phyloP scores from a whole-genome alignment of 176 grass and related monocot species.

The Hsuehochloa calcarea region DNA sequence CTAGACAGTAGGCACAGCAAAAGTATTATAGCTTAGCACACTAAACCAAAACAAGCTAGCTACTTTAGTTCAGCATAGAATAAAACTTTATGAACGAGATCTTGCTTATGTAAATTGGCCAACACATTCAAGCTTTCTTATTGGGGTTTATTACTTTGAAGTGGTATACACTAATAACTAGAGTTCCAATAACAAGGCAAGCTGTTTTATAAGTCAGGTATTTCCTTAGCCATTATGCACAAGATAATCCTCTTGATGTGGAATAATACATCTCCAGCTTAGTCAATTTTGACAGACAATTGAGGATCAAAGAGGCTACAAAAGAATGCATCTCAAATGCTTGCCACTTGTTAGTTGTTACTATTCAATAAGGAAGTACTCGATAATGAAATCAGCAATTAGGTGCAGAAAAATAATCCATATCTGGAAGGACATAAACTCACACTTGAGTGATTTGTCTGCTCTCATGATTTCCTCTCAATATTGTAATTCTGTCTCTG shows the following conservation, averaged over 20 bases:
- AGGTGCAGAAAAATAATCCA: background rate
- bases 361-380: background rate
- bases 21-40: background rate
- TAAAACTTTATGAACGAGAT: background rate
- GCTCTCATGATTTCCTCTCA: slow-evolving; percentile 98
- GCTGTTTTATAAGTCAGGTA: background rate
- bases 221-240: background rate
- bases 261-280: slow-evolving; percentile 19
- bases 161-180: background rate
- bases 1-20: background rate
- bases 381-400: background rate
- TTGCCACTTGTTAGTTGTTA: background rate
- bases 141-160: background rate
- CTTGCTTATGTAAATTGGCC: background rate
- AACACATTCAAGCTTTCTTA: background rate
- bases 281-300: background rate
- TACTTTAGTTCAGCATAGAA: background rate
- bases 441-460: slow-evolving; percentile 99
- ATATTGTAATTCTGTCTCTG: slow-evolving; percentile 96
- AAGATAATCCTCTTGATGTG: background rate
- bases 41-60: background rate
- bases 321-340: background rate
- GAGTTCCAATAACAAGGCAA: background rate
- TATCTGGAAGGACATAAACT: slow-evolving; percentile 29
- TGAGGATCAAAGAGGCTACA: background rate